phyloP scores from a whole-genome alignment of 805 yeast species.

The Metschnikowia lunata region DNA sequence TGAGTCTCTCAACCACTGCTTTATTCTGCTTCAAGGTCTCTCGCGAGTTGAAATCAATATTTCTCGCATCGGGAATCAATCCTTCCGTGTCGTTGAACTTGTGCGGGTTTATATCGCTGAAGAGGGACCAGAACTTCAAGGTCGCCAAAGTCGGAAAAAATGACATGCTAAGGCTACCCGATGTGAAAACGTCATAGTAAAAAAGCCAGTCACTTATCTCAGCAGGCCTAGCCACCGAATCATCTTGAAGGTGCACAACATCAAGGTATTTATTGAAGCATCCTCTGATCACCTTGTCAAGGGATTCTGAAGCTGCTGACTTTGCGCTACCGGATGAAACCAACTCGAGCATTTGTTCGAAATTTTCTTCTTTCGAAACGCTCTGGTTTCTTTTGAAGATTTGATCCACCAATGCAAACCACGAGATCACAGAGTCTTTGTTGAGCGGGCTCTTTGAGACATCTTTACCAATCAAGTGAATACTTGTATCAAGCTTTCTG shows the following conservation, averaged over 20 bases:
- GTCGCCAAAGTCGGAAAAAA: conserved; percentile 56
- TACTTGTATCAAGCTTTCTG: conserved; percentile 14
- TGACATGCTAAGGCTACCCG: conserved; percentile 29
- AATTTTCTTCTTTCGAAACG: conserved; percentile 43
- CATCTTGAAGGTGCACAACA: conserved; percentile 58
- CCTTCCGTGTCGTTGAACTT: conserved; percentile 11
- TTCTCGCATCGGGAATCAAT: conserved; percentile 30
- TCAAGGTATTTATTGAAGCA: conserved; percentile 66
- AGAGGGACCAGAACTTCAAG: conserved; percentile 58
- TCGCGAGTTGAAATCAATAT: conserved; percentile 34
- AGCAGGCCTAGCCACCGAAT: conserved; percentile 53
- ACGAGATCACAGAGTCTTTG: conserved; percentile 61
- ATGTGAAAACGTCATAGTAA: conserved; percentile 58
- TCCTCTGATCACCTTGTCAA: conserved; percentile 65
- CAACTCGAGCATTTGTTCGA: conserved; percentile 42
- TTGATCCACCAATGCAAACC: conserved; percentile 62
- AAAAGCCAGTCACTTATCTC: conserved; percentile 70
- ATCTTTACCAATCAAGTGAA: conserved; percentile 2
- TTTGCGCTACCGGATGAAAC: conserved; percentile 40
- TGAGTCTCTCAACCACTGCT: conserved; percentile 29
- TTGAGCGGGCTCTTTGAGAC: conserved; percentile 13
- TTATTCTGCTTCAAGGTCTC: conserved; percentile 34
- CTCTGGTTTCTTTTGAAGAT: conserved; percentile 54
- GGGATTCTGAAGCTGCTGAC: conserved; percentile 37
- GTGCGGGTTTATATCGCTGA: conserved; percentile 52